phyloP scores from a whole-genome alignment of 257 asterid species.

The Lycium ferocissimum region DNA sequence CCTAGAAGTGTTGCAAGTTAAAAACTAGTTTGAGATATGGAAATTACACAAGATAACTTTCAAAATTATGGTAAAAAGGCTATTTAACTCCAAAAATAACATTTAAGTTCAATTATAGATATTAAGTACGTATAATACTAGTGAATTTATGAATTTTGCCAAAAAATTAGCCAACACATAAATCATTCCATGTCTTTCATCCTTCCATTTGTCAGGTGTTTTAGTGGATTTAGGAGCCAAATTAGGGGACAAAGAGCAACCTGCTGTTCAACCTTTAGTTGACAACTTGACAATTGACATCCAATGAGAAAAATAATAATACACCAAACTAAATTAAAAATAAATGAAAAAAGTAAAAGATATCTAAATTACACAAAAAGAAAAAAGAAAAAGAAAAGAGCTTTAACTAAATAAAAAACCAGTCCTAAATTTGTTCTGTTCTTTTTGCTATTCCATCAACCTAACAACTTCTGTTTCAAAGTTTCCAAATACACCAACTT shows the following conservation, averaged over 20 bases:
- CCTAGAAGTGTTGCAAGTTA: neutral
- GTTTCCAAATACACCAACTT: constrained; percentile 31
- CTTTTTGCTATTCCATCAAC: constrained; percentile 47
- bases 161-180: constrained; percentile 28
- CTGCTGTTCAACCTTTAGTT: constrained; percentile 49
- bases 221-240: constrained; percentile 66
- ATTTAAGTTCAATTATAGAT: too few species aligned
- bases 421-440: constrained; percentile 33
- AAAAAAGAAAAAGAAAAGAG: constrained; percentile 20
- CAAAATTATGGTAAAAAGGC: neutral
- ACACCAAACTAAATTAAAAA: neutral
- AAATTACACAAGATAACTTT: neutral
- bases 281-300: constrained; percentile 36
- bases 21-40: neutral
- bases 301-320: neutral
- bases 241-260: constrained; percentile 52
- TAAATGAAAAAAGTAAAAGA: constrained; percentile 18
- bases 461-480: constrained; percentile 37
- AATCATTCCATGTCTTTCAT: constrained; percentile 34
- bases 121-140: too few species aligned
- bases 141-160: too few species aligned
- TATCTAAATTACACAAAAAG: neutral
- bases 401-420: constrained; percentile 38
- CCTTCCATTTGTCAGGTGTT: constrained; percentile 77
- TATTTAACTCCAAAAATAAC: neutral